These are phyloP conservation scores for Aspergillus hortae DNA, from an alignment of 2,329 filamentous ascomycete genomes.

Conservation along the genomic window DNA sequence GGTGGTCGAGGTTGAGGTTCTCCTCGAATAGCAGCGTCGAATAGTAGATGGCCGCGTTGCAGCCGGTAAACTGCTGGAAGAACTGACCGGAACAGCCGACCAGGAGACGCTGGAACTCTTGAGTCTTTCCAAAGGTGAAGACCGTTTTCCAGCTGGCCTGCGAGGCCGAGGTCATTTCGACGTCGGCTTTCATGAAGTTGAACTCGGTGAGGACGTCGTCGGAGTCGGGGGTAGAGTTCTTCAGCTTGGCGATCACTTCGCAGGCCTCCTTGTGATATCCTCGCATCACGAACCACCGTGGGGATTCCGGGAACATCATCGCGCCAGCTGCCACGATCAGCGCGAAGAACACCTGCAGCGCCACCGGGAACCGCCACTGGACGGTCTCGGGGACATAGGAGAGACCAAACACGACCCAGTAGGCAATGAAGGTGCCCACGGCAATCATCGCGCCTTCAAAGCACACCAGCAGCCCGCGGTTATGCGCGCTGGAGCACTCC, in stretches of 20 bases:
- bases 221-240: neutral
- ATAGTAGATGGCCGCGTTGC: conserved; percentile 46
- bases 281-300: conserved; percentile 52
- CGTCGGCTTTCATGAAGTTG: conserved; percentile 45
- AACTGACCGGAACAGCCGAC: conserved; percentile 29
- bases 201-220: conserved; percentile 30
- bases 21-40: conserved; percentile 43
- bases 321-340: conserved; percentile 19
- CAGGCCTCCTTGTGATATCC: conserved; percentile 46
- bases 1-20: conserved; percentile 24
- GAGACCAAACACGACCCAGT: conserved; percentile 35
- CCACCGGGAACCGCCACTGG: conserved; percentile 46
- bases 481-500: conserved; percentile 32
- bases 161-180: conserved; percentile 32
- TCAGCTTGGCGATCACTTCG: conserved; percentile 44
- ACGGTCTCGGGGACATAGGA: conserved; percentile 28
- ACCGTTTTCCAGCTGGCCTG: conserved; percentile 23
- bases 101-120: conserved; percentile 27
- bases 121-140: conserved; percentile 28
- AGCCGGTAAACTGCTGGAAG: conserved; percentile 46
- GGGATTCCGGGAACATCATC: conserved; percentile 49
- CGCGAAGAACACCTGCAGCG: conserved; percentile 46
- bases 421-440: conserved; percentile 30
- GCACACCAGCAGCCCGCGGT: conserved; percentile 32
- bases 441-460: conserved; percentile 33